A percentile compares a stretch with the other conserved stretches of the same genome.
Evolutionary conservation across 306 rosid species (phyloP).

Genomic region (Ceratonia siliqua): DNA sequence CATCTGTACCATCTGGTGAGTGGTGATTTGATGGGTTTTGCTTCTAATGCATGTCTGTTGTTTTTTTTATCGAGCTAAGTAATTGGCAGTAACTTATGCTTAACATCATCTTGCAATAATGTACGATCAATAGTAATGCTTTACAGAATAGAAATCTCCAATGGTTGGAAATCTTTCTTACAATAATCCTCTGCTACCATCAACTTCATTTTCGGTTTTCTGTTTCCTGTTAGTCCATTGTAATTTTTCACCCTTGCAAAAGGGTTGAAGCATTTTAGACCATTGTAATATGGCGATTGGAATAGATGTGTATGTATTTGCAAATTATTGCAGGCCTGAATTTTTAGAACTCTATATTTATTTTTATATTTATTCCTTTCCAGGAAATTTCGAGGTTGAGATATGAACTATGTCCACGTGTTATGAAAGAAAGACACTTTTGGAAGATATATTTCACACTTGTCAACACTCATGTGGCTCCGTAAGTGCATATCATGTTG

Average conservation of each 20-base stretch:
- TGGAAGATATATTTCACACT: slow-evolving; percentile 97
- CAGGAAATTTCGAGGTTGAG: slow-evolving; percentile 96
- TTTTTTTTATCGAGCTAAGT: slow-evolving; percentile 21
- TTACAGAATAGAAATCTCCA: no score
- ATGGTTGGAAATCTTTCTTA: not conserved
- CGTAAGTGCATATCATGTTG: slow-evolving; percentile 65
- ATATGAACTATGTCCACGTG: slow-evolving; percentile 88
- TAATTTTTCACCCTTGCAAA: not conserved
- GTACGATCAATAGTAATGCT: not conserved
- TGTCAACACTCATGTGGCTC: slow-evolving; percentile 91
- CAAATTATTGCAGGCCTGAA: not conserved
- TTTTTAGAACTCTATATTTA: not conserved
- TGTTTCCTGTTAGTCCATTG: not conserved
- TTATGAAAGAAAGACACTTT: slow-evolving; percentile 81
- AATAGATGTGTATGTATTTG: not conserved
- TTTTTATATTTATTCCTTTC: slow-evolving; percentile 33
- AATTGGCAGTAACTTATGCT: not conserved
- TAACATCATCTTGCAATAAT: not conserved
- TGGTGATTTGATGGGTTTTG: slow-evolving; percentile 4
- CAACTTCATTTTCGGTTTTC: not conserved
- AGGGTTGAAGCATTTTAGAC: not conserved
- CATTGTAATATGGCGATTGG: not conserved
- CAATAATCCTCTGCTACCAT: not conserved
- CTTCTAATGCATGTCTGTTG: not conserved
- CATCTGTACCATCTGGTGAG: not conserved